These are phyloP conservation scores for Nigrospora osmanthi DNA, from an alignment of 2,329 filamentous ascomycete genomes.

Conservation along the genomic window DNA sequence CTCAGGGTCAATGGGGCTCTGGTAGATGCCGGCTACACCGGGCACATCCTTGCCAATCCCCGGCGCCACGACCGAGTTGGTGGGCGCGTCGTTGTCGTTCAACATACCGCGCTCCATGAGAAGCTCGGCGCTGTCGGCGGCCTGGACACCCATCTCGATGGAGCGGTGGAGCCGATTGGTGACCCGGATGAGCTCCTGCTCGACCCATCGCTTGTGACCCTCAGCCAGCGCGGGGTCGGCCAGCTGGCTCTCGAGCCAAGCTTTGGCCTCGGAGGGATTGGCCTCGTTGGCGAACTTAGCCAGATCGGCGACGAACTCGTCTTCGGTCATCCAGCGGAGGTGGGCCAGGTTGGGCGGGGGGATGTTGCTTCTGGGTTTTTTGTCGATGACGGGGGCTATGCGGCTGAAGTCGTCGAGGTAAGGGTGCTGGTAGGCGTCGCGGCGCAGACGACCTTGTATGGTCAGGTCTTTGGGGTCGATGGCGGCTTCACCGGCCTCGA, in stretches of 20 bases:
- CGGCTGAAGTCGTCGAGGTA: slow-evolving; percentile 80
- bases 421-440: slow-evolving; percentile 62
- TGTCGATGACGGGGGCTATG: slow-evolving; percentile 72
- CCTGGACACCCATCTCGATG: background rate
- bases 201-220: background rate
- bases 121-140: slow-evolving; percentile 11
- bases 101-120: slow-evolving; percentile 26
- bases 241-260: background rate
- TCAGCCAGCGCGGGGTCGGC: background rate
- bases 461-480: slow-evolving; percentile 69
- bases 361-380: slow-evolving; percentile 42
- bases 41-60: slow-evolving; percentile 42
- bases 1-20: slow-evolving; percentile 36
- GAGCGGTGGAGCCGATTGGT: background rate
- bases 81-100: slow-evolving; percentile 21
- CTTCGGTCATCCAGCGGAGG: slow-evolving; percentile 29
- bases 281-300: slow-evolving; percentile 13
- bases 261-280: background rate
- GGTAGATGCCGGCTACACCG: slow-evolving; percentile 45
- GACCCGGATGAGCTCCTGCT: background rate
- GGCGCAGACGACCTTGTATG: slow-evolving; percentile 62
- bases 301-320: slow-evolving; percentile 28
- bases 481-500: slow-evolving; percentile 72
- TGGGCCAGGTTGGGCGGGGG: slow-evolving; percentile 27
- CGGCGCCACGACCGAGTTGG: slow-evolving; percentile 37